Conservation (phyloP, 495 filamentous ascomycete genomes). For the Apodospora peruviana region DNA sequence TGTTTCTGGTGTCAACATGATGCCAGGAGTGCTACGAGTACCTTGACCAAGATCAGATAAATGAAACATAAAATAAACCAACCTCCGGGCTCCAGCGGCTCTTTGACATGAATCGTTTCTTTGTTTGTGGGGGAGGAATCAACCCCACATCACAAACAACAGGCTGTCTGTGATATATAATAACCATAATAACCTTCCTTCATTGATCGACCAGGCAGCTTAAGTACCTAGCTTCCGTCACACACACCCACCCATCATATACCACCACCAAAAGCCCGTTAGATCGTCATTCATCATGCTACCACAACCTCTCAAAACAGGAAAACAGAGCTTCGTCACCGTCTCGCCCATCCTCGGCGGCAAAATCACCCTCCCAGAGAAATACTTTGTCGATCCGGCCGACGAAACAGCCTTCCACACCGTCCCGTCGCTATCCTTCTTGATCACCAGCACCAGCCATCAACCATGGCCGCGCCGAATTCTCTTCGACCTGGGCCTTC, state of each 20-base stretch:
- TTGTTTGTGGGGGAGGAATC: no score
- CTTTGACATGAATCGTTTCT: no score
- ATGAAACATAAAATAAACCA: no score
- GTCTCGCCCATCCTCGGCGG: neutral
- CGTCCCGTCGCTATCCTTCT: constrained; percentile 22
- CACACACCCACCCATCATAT: neutral
- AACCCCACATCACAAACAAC: no score
- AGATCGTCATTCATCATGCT: neutral
- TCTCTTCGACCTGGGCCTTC: constrained; percentile 39
- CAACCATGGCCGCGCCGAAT: constrained; percentile 6
- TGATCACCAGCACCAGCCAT: constrained; percentile 7
- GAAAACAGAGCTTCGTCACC: neutral
- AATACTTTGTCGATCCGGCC: constrained; percentile 1
- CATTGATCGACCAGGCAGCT: no score
- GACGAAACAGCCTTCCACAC: neutral
- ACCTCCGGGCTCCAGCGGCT: no score
- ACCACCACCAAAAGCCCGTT: neutral
- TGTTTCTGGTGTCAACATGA: no score
- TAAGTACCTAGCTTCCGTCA: no score
- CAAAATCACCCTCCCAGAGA: neutral
- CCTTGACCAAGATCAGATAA: no score
- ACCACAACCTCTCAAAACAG: neutral
- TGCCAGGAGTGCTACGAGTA: no score
- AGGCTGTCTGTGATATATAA: no score
- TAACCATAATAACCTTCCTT: no score